Evolutionary conservation across 768 basidiomycete genomes (phyloP).

Genomic region (Russula foetens): DNA sequence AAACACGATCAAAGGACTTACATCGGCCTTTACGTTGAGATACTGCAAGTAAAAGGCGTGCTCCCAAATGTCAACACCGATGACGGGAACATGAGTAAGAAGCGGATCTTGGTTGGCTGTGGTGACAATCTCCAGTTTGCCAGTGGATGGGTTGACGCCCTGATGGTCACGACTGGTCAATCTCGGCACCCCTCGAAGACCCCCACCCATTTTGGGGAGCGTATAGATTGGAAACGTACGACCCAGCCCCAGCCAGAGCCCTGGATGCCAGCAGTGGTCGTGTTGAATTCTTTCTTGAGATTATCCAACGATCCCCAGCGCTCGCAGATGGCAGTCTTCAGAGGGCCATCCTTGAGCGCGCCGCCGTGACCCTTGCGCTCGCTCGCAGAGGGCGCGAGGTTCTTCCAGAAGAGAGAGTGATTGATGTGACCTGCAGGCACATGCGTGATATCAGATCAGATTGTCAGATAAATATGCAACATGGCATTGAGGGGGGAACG

Average conservation of each 20-base stretch:
- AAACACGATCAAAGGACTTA: conserved; percentile 34
- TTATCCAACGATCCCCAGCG: conserved; percentile 64
- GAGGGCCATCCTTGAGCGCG: conserved; percentile 44
- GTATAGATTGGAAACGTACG: conserved; percentile 38
- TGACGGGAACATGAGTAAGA: conserved; percentile 65
- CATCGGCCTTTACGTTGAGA: conserved; percentile 89
- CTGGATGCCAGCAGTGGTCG: conserved; percentile 78
- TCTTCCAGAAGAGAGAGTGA: conserved; percentile 95
- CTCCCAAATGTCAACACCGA: conserved; percentile 94
- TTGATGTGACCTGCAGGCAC: conserved; percentile 69
- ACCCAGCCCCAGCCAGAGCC: conserved; percentile 98
- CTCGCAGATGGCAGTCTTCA: conserved; percentile 55
- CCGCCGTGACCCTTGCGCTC: conserved; percentile 55
- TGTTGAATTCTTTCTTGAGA: conserved; percentile 76
- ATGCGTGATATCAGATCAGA: conserved; percentile 1
- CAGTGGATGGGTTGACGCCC: conserved; percentile 62
- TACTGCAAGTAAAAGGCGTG: conserved; percentile 97
- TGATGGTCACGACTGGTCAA: conserved; percentile 23
- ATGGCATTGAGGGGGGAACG: not conserved
- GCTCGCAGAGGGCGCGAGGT: conserved; percentile 59
- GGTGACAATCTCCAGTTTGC: conserved; percentile 78
- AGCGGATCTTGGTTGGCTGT: conserved; percentile 97
- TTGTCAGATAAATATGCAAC: conserved; percentile 3
- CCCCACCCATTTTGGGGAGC: not conserved
- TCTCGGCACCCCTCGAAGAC: not conserved